Conservation (phyloP, 805 yeast genomes). For the Sugiyamaella floridensis region DNA sequence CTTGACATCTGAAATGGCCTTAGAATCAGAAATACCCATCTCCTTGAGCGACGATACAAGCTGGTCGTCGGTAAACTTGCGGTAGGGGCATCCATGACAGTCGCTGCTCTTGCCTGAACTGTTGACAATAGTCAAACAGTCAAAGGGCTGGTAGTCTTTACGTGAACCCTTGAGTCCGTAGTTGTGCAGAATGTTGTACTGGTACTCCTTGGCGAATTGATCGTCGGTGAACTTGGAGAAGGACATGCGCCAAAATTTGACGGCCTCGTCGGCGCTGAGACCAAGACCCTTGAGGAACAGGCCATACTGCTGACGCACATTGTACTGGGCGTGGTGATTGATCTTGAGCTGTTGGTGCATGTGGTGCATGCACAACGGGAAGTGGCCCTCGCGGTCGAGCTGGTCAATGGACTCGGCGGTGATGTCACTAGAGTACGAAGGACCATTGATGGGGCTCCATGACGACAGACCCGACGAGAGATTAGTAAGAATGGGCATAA, state of each 20-base stretch:
- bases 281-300: conserved; percentile 88
- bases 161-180: conserved; percentile 92
- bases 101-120: conserved; percentile 34
- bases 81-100: conserved; percentile 88
- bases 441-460: conserved; percentile 35
- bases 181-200: conserved; percentile 78
- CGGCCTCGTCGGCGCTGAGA: conserved; percentile 75
- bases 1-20: conserved; percentile 50
- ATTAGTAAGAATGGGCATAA: conserved; percentile 76
- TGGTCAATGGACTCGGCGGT: conserved; percentile 55
- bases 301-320: conserved; percentile 79
- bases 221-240: conserved; percentile 60
- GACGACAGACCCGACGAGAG: conserved; percentile 61
- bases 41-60: conserved; percentile 48
- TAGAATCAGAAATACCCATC: conserved; percentile 58
- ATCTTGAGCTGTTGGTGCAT: conserved; percentile 54
- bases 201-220: conserved; percentile 79
- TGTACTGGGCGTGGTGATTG: conserved; percentile 69
- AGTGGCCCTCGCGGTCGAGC: conserved; percentile 50
- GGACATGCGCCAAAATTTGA: conserved; percentile 73
- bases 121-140: conserved; percentile 63
- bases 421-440: conserved; percentile 36
- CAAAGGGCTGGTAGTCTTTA: conserved; percentile 78
- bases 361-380: conserved; percentile 74
- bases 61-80: conserved; percentile 63